Conservation (phyloP, 768 basidiomycete genomes). For the Suillus tomentosus region DNA sequence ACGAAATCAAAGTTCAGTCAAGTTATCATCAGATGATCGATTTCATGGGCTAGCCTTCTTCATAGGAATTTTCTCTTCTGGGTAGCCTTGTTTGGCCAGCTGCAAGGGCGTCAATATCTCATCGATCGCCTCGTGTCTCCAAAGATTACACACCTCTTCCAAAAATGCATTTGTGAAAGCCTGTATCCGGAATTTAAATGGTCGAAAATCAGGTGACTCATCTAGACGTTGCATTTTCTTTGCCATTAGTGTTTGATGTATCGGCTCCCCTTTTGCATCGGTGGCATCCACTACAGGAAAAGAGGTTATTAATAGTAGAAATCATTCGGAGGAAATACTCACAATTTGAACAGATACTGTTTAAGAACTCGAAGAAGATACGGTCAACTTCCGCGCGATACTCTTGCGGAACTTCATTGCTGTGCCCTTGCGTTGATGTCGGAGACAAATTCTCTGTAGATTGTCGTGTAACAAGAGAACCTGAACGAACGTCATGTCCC, state of each 20-base stretch:
- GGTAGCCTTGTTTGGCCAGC: slow-evolving; percentile 84
- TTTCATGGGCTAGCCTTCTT: slow-evolving; percentile 70
- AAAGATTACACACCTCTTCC: slow-evolving; percentile 65
- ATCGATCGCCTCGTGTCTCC: slow-evolving; percentile 11
- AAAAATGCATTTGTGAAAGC: slow-evolving; percentile 96
- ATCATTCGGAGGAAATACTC: slow-evolving; percentile 37
- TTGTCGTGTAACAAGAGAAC: slow-evolving; percentile 18
- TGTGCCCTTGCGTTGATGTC: slow-evolving; percentile 32
- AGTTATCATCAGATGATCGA: slow-evolving; percentile 5
- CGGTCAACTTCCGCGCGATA: slow-evolving; percentile 82
- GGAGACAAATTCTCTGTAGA: slow-evolving; percentile 30
- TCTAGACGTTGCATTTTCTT: slow-evolving; percentile 98
- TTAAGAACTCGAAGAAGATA: slow-evolving; percentile 90
- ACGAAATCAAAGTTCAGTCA: slow-evolving; percentile 25
- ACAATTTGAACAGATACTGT: slow-evolving; percentile 88
- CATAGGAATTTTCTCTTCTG: slow-evolving; percentile 94
- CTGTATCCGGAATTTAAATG: slow-evolving; percentile 98
- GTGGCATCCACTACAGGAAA: slow-evolving; percentile 77
- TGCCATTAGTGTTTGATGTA: slow-evolving; percentile 98
- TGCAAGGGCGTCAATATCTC: slow-evolving; percentile 34
- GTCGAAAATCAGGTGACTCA: slow-evolving; percentile 94
- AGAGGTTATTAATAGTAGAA: slow-evolving; percentile 20
- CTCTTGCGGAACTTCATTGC: slow-evolving; percentile 76
- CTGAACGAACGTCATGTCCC: slow-evolving; percentile 20
- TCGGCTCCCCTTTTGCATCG: slow-evolving; percentile 93